Evolutionary conservation across 306 rosid genomes (phyloP).

Genomic region (Dalbergia oliveri): DNA sequence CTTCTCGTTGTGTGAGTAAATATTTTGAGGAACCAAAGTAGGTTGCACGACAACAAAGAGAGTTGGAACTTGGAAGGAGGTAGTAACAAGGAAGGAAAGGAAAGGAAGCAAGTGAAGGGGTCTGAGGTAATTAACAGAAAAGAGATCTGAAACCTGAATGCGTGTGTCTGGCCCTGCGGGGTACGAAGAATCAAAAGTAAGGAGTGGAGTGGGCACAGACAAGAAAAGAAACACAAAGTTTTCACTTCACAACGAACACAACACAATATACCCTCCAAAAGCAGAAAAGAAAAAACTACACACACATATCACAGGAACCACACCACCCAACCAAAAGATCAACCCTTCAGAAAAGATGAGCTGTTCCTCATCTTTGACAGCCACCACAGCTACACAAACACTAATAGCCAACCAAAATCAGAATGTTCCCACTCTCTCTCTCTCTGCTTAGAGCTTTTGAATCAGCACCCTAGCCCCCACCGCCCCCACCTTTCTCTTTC

Average conservation of each 20-base stretch:
- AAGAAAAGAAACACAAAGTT: constrained; percentile 26
- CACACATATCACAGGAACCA: constrained; percentile 44
- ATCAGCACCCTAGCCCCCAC: constrained; percentile 76
- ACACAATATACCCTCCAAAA: too few relatives aligned
- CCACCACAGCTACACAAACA: constrained; percentile 74
- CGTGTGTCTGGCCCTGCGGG: not conserved
- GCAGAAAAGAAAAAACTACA: too few relatives aligned
- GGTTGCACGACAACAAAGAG: not conserved
- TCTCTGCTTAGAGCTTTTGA: constrained; percentile 58
- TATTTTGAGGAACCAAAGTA: constrained; percentile 1
- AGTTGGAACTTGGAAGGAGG: too few relatives aligned
- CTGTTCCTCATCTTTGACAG: constrained; percentile 81
- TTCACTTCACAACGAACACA: too few relatives aligned
- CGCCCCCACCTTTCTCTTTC: constrained; percentile 44
- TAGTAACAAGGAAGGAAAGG: not conserved
- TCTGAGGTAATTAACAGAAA: too few relatives aligned
- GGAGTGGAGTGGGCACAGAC: constrained; percentile 38
- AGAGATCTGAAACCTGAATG: not conserved
- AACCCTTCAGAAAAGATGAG: constrained; percentile 63
- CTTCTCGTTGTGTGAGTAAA: constrained; percentile 2
- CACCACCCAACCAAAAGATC: constrained; percentile 52
- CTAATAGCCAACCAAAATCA: constrained; percentile 76
- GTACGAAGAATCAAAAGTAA: constrained; percentile 46
- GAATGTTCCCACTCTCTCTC: constrained; percentile 65
- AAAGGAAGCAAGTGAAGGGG: constrained; percentile 1